Evolutionary conservation across 2,329 filamentous ascomycete genomes (phyloP).

Genomic region (Hymenotorrendiella dingleyae): DNA sequence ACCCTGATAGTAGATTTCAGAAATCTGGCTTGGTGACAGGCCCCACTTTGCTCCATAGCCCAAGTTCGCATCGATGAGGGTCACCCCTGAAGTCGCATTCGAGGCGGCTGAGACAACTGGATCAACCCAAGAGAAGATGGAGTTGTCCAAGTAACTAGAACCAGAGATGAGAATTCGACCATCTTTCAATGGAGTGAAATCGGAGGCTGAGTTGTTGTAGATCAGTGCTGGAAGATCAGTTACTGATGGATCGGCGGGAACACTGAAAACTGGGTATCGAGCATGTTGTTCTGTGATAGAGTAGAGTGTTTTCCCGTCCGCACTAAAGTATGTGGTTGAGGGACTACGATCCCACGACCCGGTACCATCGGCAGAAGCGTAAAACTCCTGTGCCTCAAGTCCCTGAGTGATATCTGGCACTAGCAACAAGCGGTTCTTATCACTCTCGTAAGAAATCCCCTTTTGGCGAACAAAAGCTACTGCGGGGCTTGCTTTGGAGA

Average conservation of each 20-base stretch:
- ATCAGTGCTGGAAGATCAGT: slow-evolving; percentile 11
- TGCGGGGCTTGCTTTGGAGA: slow-evolving; percentile 63
- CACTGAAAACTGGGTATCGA: slow-evolving; percentile 53
- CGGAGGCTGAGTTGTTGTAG: slow-evolving; percentile 9
- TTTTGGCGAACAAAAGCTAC: slow-evolving; percentile 75
- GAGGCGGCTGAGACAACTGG: slow-evolving; percentile 10
- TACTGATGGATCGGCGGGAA: slow-evolving; percentile 39
- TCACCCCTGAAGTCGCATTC: slow-evolving; percentile 18
- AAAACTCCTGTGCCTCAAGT: slow-evolving; percentile 52
- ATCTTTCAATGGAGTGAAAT: slow-evolving; percentile 22
- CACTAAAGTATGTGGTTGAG: slow-evolving; percentile 47
- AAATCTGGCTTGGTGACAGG: slow-evolving; percentile 17
- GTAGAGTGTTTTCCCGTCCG: slow-evolving; percentile 56
- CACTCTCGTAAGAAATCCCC: slow-evolving; percentile 68
- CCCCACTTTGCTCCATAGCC: slow-evolving; percentile 15
- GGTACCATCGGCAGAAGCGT: slow-evolving; percentile 49
- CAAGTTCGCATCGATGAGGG: slow-evolving; percentile 17
- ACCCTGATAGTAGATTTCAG: slow-evolving; percentile 22
- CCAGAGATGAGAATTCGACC: slow-evolving; percentile 50
- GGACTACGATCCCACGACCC: slow-evolving; percentile 55
- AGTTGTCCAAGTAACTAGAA: slow-evolving; percentile 64
- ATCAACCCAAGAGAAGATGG: slow-evolving; percentile 51
- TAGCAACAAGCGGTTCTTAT: slow-evolving; percentile 63
- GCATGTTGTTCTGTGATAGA: slow-evolving; percentile 65
- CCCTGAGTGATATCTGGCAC: slow-evolving; percentile 52